Evolutionary conservation across 129 eudicot genomes (phyloP).

Genomic region (Lactuca saligna): DNA sequence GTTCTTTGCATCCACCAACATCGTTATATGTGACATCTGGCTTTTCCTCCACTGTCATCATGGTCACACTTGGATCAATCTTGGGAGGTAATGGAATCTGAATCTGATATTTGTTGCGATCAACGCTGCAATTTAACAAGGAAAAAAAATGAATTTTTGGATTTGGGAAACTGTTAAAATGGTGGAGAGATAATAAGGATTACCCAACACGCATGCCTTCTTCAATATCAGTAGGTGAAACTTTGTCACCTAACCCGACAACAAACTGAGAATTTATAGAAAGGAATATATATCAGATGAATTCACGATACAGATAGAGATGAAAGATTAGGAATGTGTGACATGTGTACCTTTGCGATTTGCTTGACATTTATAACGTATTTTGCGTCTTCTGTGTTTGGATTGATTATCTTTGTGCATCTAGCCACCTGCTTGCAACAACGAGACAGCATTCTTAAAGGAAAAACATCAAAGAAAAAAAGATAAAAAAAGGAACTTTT

Average conservation of each 20-base stretch:
- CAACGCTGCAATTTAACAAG: conserved; percentile 59
- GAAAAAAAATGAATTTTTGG: background rate
- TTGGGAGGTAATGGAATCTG: conserved; percentile 98
- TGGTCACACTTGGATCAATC: conserved; percentile 97
- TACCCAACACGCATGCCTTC: conserved; percentile 99
- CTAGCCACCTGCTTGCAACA: conserved; percentile 73
- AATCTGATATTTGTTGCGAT: conserved; percentile 85
- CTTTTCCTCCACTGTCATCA: conserved; percentile 99
- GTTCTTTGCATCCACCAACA: conserved; percentile 99
- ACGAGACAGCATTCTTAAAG: conserved; percentile 1
- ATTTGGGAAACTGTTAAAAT: background rate
- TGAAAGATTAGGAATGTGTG: background rate
- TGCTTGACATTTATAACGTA: conserved; percentile 95
- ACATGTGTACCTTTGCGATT: conserved; percentile 74
- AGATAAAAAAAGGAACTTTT: background rate
- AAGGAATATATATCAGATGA: conserved; percentile 20
- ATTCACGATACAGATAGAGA: background rate
- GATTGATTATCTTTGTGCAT: conserved; percentile 90
- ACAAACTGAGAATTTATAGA: conserved; percentile 65
- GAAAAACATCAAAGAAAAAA: background rate
- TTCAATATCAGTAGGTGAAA: conserved; percentile 98
- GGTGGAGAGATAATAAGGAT: background rate
- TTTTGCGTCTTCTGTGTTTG: conserved; percentile 97
- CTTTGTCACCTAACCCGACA: conserved; percentile 96
- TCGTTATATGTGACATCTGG: conserved; percentile 98